Evolutionary conservation across 2,329 filamentous ascomycete species (phyloP).

Genomic region (Shiraia sp.): DNA sequence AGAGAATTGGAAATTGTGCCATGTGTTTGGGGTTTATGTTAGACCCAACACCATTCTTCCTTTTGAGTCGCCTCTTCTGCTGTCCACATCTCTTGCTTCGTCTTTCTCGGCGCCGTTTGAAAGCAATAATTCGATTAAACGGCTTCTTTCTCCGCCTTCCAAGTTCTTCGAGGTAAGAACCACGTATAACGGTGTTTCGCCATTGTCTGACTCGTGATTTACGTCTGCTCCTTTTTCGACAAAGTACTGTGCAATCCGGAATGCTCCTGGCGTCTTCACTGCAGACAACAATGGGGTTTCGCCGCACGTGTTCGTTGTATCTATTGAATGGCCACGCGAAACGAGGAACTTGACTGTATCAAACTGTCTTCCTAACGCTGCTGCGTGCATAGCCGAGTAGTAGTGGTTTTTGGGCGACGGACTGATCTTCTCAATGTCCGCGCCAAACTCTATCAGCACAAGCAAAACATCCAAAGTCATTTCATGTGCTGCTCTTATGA

Average conservation of each 20-base stretch:
- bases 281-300: slow-evolving; percentile 41
- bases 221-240: slow-evolving; percentile 38
- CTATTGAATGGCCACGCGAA: slow-evolving; percentile 30
- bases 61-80: slow-evolving; percentile 23
- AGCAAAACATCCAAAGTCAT: slow-evolving; percentile 27
- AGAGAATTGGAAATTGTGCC: too few species aligned
- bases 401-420: slow-evolving; percentile 13
- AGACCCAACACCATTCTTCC: slow-evolving; percentile 25
- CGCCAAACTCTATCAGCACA: slow-evolving; percentile 35
- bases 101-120: slow-evolving; percentile 35
- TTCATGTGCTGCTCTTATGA: slow-evolving; percentile 33
- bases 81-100: slow-evolving; percentile 14
- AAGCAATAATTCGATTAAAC: slow-evolving; percentile 34
- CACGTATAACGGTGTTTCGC: slow-evolving; percentile 27
- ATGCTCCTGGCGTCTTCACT: slow-evolving; percentile 29
- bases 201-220: slow-evolving; percentile 26
- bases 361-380: slow-evolving; percentile 29
- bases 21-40: slow-evolving; percentile 6
- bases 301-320: slow-evolving; percentile 26
- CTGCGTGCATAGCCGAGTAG: slow-evolving; percentile 35
- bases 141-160: slow-evolving; percentile 31
- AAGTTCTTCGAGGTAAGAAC: slow-evolving; percentile 21
- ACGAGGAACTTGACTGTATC: slow-evolving; percentile 32
- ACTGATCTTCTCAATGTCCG: slow-evolving; percentile 27
- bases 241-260: slow-evolving; percentile 30